Base-by-base conservation (phyloP, 306 rosid species). In the Lupinus albus region DNA sequence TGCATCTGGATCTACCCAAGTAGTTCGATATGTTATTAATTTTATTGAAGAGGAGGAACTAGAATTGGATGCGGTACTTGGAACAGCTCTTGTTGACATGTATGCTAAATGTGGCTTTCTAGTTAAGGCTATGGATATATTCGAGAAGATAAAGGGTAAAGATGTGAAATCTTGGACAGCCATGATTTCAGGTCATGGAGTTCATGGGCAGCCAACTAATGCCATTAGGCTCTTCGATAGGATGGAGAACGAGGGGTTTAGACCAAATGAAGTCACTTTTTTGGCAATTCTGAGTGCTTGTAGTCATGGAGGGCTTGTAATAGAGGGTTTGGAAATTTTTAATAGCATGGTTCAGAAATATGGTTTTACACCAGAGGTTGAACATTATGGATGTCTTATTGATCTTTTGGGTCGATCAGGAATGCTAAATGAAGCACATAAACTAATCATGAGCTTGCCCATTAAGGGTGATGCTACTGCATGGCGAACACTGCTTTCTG, bases 321-420 rank as follows among this genome's bases (percentile, higher is more conserved):
- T 41, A 41, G 89, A 87, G 54, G 93, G 91, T 68, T 44, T 78
- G 68, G 41, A 61, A 38, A 67, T 83, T 78, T 87, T 87, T 58
- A 83, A 83, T 76, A 49, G 39, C 51, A 87, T 87, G 89, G 86
- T 89, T 66, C 61, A 71, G 55, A 50, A 81, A 50, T 79, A 78
- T 72, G 81, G 82, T 3, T 62, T 86, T 72, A 67, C 70, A 35
- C 93, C 87, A 21, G 74, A 52, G 54, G 77, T 83, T 59, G 89
- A 85, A 81, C 93, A 89, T 74, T 89, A 89, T 44, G 87, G 91
- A 65, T 83, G 93, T 64, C 70, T 87, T 60, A 30, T 89, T 44
- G 91, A 84, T 81, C 92, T 89, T 47, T 72, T 89, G 62, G 92
- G 96, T 53, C 82, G 96, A 46, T 87, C 88, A 7, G 96, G 96